Evolutionary conservation across 176 grass and related monocot genomes (phyloP), one percentile per base, ranked within the genome.

Genomic region (Oryza meyeriana): DNA sequence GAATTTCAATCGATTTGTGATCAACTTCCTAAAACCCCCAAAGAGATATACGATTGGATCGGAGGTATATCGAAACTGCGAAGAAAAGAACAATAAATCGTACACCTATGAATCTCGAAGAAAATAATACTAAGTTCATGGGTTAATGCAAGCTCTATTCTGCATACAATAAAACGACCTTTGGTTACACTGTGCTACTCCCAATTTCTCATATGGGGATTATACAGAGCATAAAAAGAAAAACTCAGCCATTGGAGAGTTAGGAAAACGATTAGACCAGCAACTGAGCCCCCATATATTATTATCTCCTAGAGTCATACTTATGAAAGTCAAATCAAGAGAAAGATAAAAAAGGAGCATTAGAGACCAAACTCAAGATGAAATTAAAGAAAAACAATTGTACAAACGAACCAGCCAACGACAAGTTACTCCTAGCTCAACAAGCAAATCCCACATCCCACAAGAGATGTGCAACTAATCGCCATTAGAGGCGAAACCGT

Each of bases 131-230:
- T n/a, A 5, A 50, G 11, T 69, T 38, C 33, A 48, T 81, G 52
- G 8, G 16, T 70, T 69, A 61, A 76, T 5, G 20, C 29, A 61
- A 69, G 63, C 16, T 76, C 8, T 63, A 62, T 41, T 83, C 20
- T 71, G 82, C 87, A 89, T 89, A 89, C 64, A 89, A 89, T 89
- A 75, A 89, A 81, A 89, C 41, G 66, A 72, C 58, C 68, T 30
- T 79, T 17, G 35, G 39, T 38, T 76, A 12, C 10, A 71, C 10
- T 77, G 65, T 52, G 17, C 12, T 71, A 63, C 32, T 30, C n/a
- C 66, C 68, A 18, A 77, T 63, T 79, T 85, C 10, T 8, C 40
- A 33, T 27, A 83, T 10, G 57, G 3, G 63, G 55, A 83, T 64
- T 18, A 64, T 39, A 64, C 10, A 33, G 18, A 41, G 39, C 13